Evolutionary conservation across 768 basidiomycete genomes (phyloP), one percentile per base, ranked within the genome.

Genomic region (Trametes cinnabarina): DNA sequence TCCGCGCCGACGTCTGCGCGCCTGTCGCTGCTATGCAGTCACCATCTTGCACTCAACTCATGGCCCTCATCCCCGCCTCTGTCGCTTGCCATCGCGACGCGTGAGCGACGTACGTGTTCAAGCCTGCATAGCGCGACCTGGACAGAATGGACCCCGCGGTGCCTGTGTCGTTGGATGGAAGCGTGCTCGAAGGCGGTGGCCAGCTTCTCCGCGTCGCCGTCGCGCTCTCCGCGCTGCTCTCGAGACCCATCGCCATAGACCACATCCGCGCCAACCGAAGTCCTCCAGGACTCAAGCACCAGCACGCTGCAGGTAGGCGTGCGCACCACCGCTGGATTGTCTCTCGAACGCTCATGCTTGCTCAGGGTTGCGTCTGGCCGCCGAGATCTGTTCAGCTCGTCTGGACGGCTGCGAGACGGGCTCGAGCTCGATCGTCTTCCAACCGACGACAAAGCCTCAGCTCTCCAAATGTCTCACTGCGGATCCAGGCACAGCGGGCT

Each of bases 201-300:
- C 89, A 91, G 64, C 80, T 91, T 37, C 72, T 92, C 25, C 82
- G 90, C 47, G 90, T 88, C 63, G 74, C 85, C 0, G 76, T 88
- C 32, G 76, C 87, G 1, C 72, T 90, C 34, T 82, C 90, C n/a
- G 80, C 83, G 9, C 73, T 91, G 17, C 75, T 90, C 15, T 72
- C 72, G n/a, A 84, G 78, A 55, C 82, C 85, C 1, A 74, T 90
- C 25, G 72, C 74, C 4, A 82, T 91, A 46, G 68, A 79, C 32
- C 84, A 86, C 15, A 82, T 92, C 26, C 82, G 90, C 28, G 72
- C 72, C 47, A 77, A 77, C 23, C 77, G 90, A 47, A 77, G 58
- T 32, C 82, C 81, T 17, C 84, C 87, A 15, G 90, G 89, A 1
- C 73, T 92, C 35, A 87, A 81, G 66, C 82, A 81, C 46, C 89